Base-by-base conservation (phyloP, 2,329 filamentous ascomycete species). In the Madurella mycetomatis region DNA sequence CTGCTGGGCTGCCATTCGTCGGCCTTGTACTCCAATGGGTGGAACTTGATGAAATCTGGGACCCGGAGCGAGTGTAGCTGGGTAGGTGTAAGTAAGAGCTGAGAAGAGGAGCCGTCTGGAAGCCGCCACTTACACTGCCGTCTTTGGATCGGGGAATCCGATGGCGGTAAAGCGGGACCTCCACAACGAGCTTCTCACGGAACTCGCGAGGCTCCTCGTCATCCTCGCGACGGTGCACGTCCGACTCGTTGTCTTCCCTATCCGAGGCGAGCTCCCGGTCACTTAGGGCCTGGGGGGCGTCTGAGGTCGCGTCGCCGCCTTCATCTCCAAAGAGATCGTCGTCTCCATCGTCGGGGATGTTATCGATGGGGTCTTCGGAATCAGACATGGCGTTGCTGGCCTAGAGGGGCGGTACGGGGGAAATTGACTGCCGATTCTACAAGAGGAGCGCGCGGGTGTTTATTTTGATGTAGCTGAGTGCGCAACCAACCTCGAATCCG, bases 11-110 rank as follows among this genome's bases (percentile, higher is more conserved):
- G 77, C 71, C 87, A 92, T 2, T 76, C 83, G 44, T 83, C 80
- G 41, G 82, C 73, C 49, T 84, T 76, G 74, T 87, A 92, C 57
- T 82, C 77, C 56, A 81, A 79, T 16, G 88, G 85, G 41, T 87
- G 77, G 59, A 91, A 78, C 49, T 81, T 82, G 63, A 92, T 73
- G 71, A 92, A 92, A 18, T 81, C 79, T 31, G 88, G 88, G 1
- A 92, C 78, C 61, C 84, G 85, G 63, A 91, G 70, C 5, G 86
- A 77, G 69, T 87, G 86, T 47, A 89, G 75, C 86, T 89, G 47
- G 7, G 39, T 47, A 7, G 31, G 8, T 16, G 60, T 65, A 47
- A 69, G 62, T 25, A 16, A 32, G 32, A 58, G 41, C 60, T 53
- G 40, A 39, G 9, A 16, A 17, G 25, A 30, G 18, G 4, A 32